Evolutionary conservation across 176 grass and related monocot genomes (phyloP), one percentile per base, ranked within the genome.

Genomic region (Triticum urartu): DNA sequence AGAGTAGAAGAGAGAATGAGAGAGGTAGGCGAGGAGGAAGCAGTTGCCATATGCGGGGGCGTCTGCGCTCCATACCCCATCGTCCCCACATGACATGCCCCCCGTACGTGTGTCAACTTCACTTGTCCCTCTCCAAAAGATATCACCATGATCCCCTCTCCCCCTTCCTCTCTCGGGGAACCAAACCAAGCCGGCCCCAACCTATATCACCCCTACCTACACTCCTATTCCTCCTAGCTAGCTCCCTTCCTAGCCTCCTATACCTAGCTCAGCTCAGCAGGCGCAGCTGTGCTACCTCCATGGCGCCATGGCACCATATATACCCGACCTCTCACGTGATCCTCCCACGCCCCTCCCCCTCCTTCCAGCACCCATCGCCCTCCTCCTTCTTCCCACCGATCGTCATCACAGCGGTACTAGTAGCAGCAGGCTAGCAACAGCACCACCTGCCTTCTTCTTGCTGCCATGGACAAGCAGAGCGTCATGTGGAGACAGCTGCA

Each of bases 51-150:
- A 65, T 40, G 30, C 11, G 20, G 56, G 56, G 86, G 88, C 56
- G n/a, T 30, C 86, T 90, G 84, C 70, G 20, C 71, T 26, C 5
- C 62, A 88, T 71, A 8, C 75, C 48, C 54, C 54, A 8, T 69
- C 43, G 67, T 63, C 69, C 84, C 75, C 65, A 52, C 83, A 86
- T 70, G 78, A 48, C 62, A 14, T 24, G 13, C 58, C 22, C 25
- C 61, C 81, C 76, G 40, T 75, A 75, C 86, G 90, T 89, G 92
- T 94, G 92, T 99, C 97, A 85, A 91, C 92, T 87, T 94, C 94
- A 86, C 68, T 68, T 60, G 87, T 99, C 92, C 80, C 94, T 96
- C 90, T 99, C 92, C 93, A 85, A 93, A 99, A 99, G 94, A 99
- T 99, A 91, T 91, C 85, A 66, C 81, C 91, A 88, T 89, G 92